A percentile compares a stretch with the other conserved stretches of the same genome.
Evolutionary conservation across 768 basidiomycete species (phyloP).

Genomic region (Dioszegia hungarica): DNA sequence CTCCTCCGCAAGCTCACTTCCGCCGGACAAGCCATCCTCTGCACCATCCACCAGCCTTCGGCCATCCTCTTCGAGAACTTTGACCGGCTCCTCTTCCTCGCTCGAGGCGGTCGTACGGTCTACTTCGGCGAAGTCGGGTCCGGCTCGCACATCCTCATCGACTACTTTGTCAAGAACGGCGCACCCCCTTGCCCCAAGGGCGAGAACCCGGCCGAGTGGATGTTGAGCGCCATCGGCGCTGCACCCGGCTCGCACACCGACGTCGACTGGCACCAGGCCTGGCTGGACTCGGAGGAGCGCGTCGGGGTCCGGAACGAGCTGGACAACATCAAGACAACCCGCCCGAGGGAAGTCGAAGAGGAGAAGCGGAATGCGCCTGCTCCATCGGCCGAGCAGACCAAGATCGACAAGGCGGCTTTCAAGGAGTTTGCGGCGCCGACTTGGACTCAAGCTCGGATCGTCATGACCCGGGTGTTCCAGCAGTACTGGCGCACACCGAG

Average conservation of each 20-base stretch:
- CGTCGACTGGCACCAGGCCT: slow-evolving; percentile 62
- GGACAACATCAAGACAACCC: slow-evolving; percentile 52
- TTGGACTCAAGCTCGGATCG: slow-evolving; percentile 27
- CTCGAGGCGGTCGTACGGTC: slow-evolving; percentile 81
- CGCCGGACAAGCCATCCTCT: slow-evolving; percentile 51
- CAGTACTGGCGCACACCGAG: slow-evolving; percentile 51
- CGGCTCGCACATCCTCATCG: slow-evolving; percentile 63
- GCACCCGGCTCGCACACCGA: slow-evolving; percentile 58
- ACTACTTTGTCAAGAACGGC: slow-evolving; percentile 72
- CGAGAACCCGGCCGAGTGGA: slow-evolving; percentile 61
- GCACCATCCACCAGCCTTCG: slow-evolving; percentile 57
- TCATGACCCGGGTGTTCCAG: slow-evolving; percentile 47
- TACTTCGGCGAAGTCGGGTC: slow-evolving; percentile 85
- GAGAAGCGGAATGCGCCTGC: neutral
- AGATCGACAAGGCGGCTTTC: slow-evolving; percentile 40
- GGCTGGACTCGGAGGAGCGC: slow-evolving; percentile 58
- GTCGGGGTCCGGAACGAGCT: slow-evolving; percentile 56
- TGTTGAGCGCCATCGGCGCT: slow-evolving; percentile 77
- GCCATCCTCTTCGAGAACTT: slow-evolving; percentile 82
- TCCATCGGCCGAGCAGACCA: neutral
- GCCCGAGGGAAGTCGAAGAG: slow-evolving; percentile 41
- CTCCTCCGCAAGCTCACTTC: slow-evolving; percentile 51
- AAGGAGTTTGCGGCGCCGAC: slow-evolving; percentile 40
- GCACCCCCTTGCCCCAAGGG: slow-evolving; percentile 64
- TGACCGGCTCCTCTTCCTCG: slow-evolving; percentile 56